These are phyloP conservation scores for Aspergillus unguis DNA, from an alignment of 2,329 filamentous ascomycete species.

Conservation along the genomic window DNA sequence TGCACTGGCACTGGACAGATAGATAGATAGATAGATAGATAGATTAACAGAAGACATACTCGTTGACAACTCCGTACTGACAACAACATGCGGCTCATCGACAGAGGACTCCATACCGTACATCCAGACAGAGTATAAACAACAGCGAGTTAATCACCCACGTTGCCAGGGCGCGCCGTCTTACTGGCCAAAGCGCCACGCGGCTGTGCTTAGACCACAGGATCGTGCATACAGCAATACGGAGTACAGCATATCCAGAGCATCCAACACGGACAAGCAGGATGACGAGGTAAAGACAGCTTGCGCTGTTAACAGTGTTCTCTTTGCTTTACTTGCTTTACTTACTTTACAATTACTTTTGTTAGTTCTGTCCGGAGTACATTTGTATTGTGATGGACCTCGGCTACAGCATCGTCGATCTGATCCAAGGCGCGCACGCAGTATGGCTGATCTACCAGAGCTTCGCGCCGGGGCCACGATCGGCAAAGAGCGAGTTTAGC, in stretches of 20 bases:
- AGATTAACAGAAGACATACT: no score
- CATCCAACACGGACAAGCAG: neutral
- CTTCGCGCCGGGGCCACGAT: conserved; percentile 1
- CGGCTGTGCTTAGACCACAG: neutral
- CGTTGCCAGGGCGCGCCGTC: conserved; percentile 1
- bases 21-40: no score
- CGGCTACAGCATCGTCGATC: conserved; percentile 10
- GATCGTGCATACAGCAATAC: neutral
- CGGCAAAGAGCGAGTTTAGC: conserved; percentile 9
- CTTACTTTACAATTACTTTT: neutral
- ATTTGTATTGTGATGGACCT: conserved; percentile 8
- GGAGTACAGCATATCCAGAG: neutral
- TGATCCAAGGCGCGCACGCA: conserved; percentile 3
- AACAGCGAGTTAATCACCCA: conserved; percentile 2
- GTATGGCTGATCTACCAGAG: conserved; percentile 14
- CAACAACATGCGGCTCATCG: no score
- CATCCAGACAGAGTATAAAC: no score
- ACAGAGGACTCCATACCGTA: no score
- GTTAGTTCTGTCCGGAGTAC: neutral
- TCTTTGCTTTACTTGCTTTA: neutral
- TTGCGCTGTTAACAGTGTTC: neutral
- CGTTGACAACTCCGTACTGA: no score
- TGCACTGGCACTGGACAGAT: no score
- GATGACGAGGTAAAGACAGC: neutral
- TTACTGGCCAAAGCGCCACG: conserved; percentile 5